Evolutionary conservation across 768 basidiomycete genomes (phyloP).

Genomic region (Phanerochaete sordida): DNA sequence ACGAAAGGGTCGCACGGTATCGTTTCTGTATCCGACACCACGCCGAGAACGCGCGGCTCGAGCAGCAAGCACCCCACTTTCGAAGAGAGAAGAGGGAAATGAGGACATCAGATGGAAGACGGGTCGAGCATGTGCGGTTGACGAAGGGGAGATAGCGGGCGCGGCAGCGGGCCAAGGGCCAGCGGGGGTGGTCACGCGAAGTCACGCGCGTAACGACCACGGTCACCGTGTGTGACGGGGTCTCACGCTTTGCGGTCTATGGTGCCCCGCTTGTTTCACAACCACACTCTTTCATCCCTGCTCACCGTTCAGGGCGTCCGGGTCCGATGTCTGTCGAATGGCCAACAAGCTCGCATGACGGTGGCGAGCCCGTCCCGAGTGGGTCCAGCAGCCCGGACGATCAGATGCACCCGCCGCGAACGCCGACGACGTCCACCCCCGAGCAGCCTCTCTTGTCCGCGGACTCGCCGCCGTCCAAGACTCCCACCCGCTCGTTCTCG

Average conservation of each 20-base stretch:
- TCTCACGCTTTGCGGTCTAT: conserved; percentile 3
- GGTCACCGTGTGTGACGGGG: background rate
- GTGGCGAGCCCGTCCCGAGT: conserved; percentile 6
- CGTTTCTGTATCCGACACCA: background rate
- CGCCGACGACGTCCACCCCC: conserved; percentile 24
- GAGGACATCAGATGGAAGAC: background rate
- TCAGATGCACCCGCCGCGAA: conserved; percentile 3
- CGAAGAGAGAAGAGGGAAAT: background rate
- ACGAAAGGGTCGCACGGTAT: background rate
- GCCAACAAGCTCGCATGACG: conserved; percentile 9
- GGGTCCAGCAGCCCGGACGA: conserved; percentile 13
- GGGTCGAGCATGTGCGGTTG: background rate
- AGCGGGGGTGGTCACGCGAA: background rate
- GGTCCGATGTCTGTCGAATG: conserved; percentile 15
- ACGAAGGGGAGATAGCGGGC: background rate
- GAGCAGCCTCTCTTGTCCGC: conserved; percentile 30
- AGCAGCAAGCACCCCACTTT: background rate
- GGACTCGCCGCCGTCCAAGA: conserved; percentile 14
- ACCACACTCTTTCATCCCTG: conserved; percentile 14
- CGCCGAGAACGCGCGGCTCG: background rate
- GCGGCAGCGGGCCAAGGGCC: background rate
- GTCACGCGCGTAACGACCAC: conserved; percentile 1
- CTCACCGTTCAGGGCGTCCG: conserved; percentile 13
- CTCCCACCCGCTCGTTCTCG: conserved; percentile 25
- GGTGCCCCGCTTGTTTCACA: conserved; percentile 7